Conservation (phyloP, 129 eudicot genomes). For the sunflower (Helianthus annuus) region HanXRQr2.0-SUNRISE NC_035440.2:25563231-25563730, state of each 20-base stretch:
- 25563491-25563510: constrained; percentile 53
- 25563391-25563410: constrained; percentile 8
- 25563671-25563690: constrained; percentile 59
- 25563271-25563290: too few relatives aligned
- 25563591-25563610: constrained; percentile 57
- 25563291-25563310: too few relatives aligned
- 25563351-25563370: too few relatives aligned
- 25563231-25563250: too few relatives aligned
- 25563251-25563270: too few relatives aligned
- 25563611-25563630: constrained; percentile 65
- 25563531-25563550: constrained; percentile 55
- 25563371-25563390: too few relatives aligned
- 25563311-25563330: too few relatives aligned
- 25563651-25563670: constrained; percentile 64
- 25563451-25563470: constrained; percentile 12
- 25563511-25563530: constrained; percentile 54
- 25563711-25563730: constrained; percentile 57
- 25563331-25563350: too few relatives aligned
- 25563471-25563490: constrained; percentile 83
- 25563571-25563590: constrained; percentile 64
- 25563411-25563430: constrained; percentile 35
- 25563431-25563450: not conserved
- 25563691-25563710: constrained; percentile 73
- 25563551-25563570: constrained; percentile 69
- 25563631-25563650: constrained; percentile 58